phyloP scores from a whole-genome alignment of 2,329 filamentous ascomycete species.

The Elsinoe fawcettii region DNA sequence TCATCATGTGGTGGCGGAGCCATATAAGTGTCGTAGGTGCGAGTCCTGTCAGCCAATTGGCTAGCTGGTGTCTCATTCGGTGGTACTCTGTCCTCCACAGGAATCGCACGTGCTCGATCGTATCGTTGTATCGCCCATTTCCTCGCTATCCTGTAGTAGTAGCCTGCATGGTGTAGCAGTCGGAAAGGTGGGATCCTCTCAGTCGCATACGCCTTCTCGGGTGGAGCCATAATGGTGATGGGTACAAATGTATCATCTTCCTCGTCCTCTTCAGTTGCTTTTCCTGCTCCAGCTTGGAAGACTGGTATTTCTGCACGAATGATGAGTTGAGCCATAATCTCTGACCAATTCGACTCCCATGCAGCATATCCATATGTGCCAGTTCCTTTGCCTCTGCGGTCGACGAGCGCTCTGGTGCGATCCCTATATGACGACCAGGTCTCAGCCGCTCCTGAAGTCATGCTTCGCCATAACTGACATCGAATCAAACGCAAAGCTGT shows the following conservation, averaged over 20 bases:
- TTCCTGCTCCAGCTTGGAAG: slow-evolving; percentile 29
- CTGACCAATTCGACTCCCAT: slow-evolving; percentile 73
- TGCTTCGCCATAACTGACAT: slow-evolving; percentile 71
- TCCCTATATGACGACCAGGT: slow-evolving; percentile 73
- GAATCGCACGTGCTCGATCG: slow-evolving; percentile 46
- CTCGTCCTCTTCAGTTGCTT: slow-evolving; percentile 12
- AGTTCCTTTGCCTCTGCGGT: slow-evolving; percentile 75
- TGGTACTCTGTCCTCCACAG: slow-evolving; percentile 50
- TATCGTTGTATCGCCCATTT: slow-evolving; percentile 46
- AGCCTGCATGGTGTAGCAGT: slow-evolving; percentile 53
- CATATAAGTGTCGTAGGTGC: slow-evolving; percentile 53
- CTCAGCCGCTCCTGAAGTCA: slow-evolving; percentile 70
- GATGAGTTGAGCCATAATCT: slow-evolving; percentile 54
- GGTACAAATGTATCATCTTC: slow-evolving; percentile 18
- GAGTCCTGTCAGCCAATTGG: slow-evolving; percentile 45
- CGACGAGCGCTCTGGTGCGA: slow-evolving; percentile 67
- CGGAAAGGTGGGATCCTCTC: slow-evolving; percentile 52
- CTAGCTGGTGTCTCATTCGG: slow-evolving; percentile 50
- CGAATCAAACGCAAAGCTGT: slow-evolving; percentile 74
- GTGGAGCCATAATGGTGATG: slow-evolving; percentile 35
- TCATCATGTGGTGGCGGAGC: slow-evolving; percentile 53
- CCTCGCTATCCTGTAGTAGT: slow-evolving; percentile 51
- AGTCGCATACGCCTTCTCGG: slow-evolving; percentile 44
- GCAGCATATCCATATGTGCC: slow-evolving; percentile 89
- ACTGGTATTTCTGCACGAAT: slow-evolving; percentile 44